Evolutionary conservation across 257 asterid species (phyloP).

Genomic region (Echites panduratus): DNA sequence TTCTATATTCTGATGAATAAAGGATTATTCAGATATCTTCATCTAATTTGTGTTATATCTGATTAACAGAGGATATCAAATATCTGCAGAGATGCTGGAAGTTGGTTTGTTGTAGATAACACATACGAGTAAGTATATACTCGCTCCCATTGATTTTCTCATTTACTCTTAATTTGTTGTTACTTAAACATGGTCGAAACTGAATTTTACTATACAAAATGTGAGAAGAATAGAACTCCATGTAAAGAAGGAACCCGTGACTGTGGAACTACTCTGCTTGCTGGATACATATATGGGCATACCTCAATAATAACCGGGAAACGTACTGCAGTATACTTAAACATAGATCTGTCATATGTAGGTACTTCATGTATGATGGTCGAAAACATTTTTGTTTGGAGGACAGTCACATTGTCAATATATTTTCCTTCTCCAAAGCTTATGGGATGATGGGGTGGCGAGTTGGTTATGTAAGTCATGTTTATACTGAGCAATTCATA

Average conservation of each 20-base stretch:
- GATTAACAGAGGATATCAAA: constrained; percentile 70
- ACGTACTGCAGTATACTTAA: not conserved
- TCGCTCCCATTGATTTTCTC: not conserved
- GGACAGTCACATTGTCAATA: constrained; percentile 72
- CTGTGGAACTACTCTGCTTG: not conserved
- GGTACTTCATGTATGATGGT: constrained; percentile 98
- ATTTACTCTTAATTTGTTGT: not conserved
- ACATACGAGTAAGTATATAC: constrained; percentile 77
- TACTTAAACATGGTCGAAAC: not conserved
- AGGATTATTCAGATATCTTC: not conserved
- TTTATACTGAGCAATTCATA: not conserved
- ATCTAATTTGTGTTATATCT: constrained; percentile 5
- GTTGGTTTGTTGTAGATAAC: constrained; percentile 93
- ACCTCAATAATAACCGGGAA: not conserved
- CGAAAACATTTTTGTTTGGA: constrained; percentile 72
- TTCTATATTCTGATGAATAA: not conserved
- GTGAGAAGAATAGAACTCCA: not conserved
- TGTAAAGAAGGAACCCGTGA: not conserved
- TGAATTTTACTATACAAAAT: not conserved
- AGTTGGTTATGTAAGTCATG: constrained; percentile 86
- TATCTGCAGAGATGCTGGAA: constrained; percentile 75
- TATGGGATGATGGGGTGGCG: constrained; percentile 99
- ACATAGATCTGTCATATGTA: constrained; percentile 22
- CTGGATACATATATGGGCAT: not conserved
- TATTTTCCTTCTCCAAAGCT: constrained; percentile 95